Base-by-base conservation (phyloP, 805 yeast species). In the Spathaspora girioi region DNA sequence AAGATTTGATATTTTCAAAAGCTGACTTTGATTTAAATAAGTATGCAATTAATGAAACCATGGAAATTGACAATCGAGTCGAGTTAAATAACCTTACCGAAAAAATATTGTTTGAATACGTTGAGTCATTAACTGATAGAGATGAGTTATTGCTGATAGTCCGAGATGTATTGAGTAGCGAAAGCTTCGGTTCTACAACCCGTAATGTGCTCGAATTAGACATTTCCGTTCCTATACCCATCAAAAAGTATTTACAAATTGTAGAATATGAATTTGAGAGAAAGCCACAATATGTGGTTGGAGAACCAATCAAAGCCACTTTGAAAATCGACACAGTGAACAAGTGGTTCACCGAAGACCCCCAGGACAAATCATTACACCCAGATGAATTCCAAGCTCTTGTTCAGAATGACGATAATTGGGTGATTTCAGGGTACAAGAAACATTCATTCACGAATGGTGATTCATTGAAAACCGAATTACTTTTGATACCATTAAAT, bases 401-500 rank as follows among this genome's bases (percentile, higher is more conserved):
- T 15, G 60, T 87, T 0, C 65, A 68, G 15, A 76, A 78, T 26
- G 79, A 76, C 54, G 97, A 90, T 20, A 79, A 76, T 48, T 93
- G 98, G 98, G 63, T 90, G 2, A 70, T 91, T 4, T 82, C 89
- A 5, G 98, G 98, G 0, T 75, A 79, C 54, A 82, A 82, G 53
- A 75, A 73, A 51, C 81, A 82, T 44, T 63, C 71, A 10, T 79
- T 90, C 54, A 62, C 70, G 2, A 66, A 77, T 5, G 71, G 66
- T 9, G 51, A 45, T 43, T 47, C 41, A n/a, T 49, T 55, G 23
- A 53, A 51, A 14, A 53, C 74, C 38, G 65, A 75, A 15, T 52
- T 91, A 15, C 69, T 78, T 2, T 65, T 92, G 54, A 77, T 89
- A 14, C 97, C 98, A 1, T 64, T 90, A 49, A 85, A 81, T 54